phyloP scores from a whole-genome alignment of 495 filamentous ascomycete species.

The Penicillium longicatenatum region DNA sequence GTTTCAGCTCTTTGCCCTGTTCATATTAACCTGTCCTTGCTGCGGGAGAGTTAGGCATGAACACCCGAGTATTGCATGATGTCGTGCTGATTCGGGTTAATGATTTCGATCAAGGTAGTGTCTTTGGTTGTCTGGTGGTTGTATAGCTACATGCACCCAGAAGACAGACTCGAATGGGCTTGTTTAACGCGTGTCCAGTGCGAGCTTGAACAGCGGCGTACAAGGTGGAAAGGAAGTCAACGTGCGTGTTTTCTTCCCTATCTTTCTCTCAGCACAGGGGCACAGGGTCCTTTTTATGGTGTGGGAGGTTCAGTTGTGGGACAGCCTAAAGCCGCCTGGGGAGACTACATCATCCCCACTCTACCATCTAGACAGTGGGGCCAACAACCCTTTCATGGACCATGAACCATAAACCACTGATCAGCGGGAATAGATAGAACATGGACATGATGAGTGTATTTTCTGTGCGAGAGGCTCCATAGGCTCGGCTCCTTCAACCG shows the following conservation, averaged over 20 bases:
- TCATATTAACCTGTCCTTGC: background rate
- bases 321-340: slow-evolving; percentile 1
- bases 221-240: background rate
- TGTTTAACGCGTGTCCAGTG: background rate
- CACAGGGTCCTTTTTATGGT: slow-evolving; percentile 1
- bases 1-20: background rate
- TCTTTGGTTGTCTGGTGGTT: background rate
- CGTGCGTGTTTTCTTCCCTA: background rate
- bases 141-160: background rate
- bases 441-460: background rate
- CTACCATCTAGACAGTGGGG: slow-evolving; percentile 7
- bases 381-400: background rate
- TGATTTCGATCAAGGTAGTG: background rate
- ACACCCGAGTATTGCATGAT: background rate
- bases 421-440: background rate
- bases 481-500: background rate
- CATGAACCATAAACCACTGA: too few species aligned
- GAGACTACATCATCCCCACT: slow-evolving; percentile 22
- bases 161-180: background rate
- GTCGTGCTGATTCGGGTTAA: background rate
- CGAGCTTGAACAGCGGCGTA: background rate
- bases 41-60: background rate
- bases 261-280: background rate
- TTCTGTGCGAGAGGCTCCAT: background rate
- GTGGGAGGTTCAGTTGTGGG: background rate